Evolutionary conservation across 2,329 filamentous ascomycete species (phyloP), one percentile per base, ranked within the genome.

Genomic region (Lasiodiplodia citricola): DNA sequence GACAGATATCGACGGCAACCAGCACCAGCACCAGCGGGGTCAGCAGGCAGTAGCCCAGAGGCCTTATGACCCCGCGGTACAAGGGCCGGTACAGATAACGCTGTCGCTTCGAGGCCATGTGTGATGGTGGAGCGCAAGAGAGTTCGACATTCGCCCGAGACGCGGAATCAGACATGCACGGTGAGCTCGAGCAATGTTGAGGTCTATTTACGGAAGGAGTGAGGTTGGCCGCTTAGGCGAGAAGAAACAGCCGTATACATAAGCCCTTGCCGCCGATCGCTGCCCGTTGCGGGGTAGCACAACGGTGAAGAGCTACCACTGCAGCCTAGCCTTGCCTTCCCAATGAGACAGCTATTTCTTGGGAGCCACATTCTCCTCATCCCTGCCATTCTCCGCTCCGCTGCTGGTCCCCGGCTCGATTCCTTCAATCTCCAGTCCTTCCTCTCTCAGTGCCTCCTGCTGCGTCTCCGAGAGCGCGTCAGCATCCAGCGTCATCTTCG

Each of bases 401-500:
- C 57, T 47, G 41, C 18, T 47, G 41, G 8, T 21, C 11, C 41
- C 58, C 7, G 66, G 44, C 50, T 54, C 28, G 14, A 51, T 18
- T 3, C 67, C 71, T n/a, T 74, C 71, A 58, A 74, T 70, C n/a
- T 72, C 44, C 38, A 73, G 18, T 1, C 71, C 74, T 37, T 73
- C 73, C 50, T 71, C 73, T 6, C 68, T 60, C 31, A 74, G 66
- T 4, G 71, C 72, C 62, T 70, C 69, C 68, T 73, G 74, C 70
- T 74, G 76, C 41, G 69, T 71, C 41, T 75, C 73, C 13, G 70
- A 72, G 51, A 75, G 50, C 6, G 72, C 73, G 51, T 73, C 76
- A 35, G 71, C 73, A 55, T 80, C 80, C 64, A 88, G 79, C 2
- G 87, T 90, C 56, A 84, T 83, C 78, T 86, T 87, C 3, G 87